Conservation (phyloP, 768 basidiomycete genomes). For the Lentinus brumalis region DNA sequence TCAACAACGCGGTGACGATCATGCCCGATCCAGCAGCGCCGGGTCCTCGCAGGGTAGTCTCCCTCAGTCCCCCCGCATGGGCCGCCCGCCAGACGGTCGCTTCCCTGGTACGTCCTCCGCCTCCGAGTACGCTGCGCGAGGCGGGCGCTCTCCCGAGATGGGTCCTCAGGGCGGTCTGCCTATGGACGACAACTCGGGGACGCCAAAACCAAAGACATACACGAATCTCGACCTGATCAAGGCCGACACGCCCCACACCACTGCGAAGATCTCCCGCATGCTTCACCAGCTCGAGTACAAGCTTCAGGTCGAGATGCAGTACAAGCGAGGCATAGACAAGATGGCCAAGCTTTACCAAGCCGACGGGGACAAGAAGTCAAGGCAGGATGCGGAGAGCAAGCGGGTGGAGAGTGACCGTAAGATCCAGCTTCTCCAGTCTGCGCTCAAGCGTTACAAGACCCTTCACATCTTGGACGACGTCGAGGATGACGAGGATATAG, state of each 20-base stretch:
- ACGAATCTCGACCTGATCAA: slow-evolving; percentile 93
- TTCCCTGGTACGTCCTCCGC: slow-evolving; percentile 18
- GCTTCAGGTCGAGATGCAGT: slow-evolving; percentile 96
- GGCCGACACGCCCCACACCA: slow-evolving; percentile 94
- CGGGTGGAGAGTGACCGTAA: slow-evolving; percentile 95
- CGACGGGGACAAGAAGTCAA: slow-evolving; percentile 96
- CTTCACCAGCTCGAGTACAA: slow-evolving; percentile 99
- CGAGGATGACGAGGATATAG: slow-evolving; percentile 82
- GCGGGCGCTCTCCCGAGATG: slow-evolving; percentile 27
- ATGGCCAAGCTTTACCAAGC: slow-evolving; percentile 97
- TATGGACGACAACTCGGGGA: slow-evolving; percentile 37
- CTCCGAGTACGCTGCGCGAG: slow-evolving; percentile 21
- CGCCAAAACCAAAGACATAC: slow-evolving; percentile 63
- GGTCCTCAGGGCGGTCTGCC: slow-evolving; percentile 29
- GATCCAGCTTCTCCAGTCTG: slow-evolving; percentile 88
- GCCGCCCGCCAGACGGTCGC: slow-evolving; percentile 16
- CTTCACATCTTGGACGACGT: slow-evolving; percentile 89
- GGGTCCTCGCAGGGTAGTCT: slow-evolving; percentile 22
- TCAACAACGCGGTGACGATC: slow-evolving; percentile 56
- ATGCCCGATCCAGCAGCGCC: slow-evolving; percentile 50
- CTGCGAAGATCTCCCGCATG: slow-evolving; percentile 96
- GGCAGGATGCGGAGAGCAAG: slow-evolving; percentile 92
- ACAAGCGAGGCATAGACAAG: slow-evolving; percentile 98
- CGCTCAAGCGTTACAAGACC: slow-evolving; percentile 95
- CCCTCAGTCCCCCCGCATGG: slow-evolving; percentile 25